phyloP scores from a whole-genome alignment of 2,329 filamentous ascomycete genomes.

The Penicillium vulpinum region DNA sequence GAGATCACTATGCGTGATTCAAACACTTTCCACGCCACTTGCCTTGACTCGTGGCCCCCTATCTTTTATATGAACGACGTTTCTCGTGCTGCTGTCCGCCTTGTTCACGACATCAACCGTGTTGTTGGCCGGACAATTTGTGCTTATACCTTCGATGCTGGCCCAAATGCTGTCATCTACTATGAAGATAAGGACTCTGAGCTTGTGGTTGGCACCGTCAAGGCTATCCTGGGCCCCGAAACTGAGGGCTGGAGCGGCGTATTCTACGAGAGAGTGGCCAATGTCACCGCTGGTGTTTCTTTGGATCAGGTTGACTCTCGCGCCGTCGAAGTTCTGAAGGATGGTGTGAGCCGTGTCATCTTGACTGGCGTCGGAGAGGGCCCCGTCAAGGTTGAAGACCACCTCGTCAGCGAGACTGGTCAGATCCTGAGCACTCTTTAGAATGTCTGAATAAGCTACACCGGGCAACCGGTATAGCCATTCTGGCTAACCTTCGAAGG shows the following conservation, averaged over 20 bases:
- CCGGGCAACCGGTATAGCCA: slow-evolving; percentile 9
- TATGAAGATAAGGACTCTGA: slow-evolving; percentile 78
- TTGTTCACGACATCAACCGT: slow-evolving; percentile 85
- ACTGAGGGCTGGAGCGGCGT: slow-evolving; percentile 57
- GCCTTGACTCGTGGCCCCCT: slow-evolving; percentile 90
- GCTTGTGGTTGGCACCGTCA: slow-evolving; percentile 75
- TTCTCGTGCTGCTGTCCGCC: slow-evolving; percentile 78
- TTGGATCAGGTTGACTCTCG: slow-evolving; percentile 59
- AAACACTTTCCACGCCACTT: slow-evolving; percentile 95
- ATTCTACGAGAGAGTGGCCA: slow-evolving; percentile 56
- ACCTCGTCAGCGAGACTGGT: slow-evolving; percentile 69
- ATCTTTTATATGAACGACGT: slow-evolving; percentile 99
- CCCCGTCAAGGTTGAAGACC: slow-evolving; percentile 75
- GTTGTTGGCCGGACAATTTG: slow-evolving; percentile 76
- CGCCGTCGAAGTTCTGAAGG: slow-evolving; percentile 66
- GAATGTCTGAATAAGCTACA: slow-evolving; percentile 8
- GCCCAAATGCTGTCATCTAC: slow-evolving; percentile 95
- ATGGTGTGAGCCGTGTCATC: slow-evolving; percentile 85
- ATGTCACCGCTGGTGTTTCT: slow-evolving; percentile 50
- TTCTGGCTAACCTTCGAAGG: slow-evolving; percentile 4
- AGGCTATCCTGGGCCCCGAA: slow-evolving; percentile 67
- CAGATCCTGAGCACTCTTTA: slow-evolving; percentile 39
- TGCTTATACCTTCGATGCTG: slow-evolving; percentile 96
- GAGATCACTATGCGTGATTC: slow-evolving; percentile 94
- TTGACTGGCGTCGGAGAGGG: slow-evolving; percentile 89